These are phyloP conservation scores for Aspergillus costaricaensis DNA, from an alignment of 2,329 filamentous ascomycete species.

Conservation along the genomic window DNA sequence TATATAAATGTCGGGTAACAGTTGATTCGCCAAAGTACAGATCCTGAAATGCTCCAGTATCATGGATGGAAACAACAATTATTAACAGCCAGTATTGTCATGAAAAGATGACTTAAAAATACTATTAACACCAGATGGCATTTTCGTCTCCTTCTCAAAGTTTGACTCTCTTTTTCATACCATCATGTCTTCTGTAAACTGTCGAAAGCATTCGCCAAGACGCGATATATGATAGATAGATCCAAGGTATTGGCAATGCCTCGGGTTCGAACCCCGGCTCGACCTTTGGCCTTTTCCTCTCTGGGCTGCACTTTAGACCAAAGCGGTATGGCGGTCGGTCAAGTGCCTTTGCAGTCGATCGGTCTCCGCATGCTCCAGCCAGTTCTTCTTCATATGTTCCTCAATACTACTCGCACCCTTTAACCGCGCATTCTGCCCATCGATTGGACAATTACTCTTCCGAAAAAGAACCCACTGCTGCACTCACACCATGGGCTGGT, in stretches of 20 bases:
- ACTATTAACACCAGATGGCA: too few species aligned
- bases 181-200: too few species aligned
- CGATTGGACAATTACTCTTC: constrained; percentile 1
- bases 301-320: constrained; percentile 6
- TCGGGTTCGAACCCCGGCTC: neutral
- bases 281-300: neutral
- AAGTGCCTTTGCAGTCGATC: constrained; percentile 10
- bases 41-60: too few species aligned
- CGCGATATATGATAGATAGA: too few species aligned
- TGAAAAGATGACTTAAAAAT: too few species aligned
- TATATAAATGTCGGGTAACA: too few species aligned
- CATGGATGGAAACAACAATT: too few species aligned
- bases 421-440: neutral
- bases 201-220: too few species aligned
- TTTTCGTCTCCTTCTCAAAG: too few species aligned
- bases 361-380: constrained; percentile 16
- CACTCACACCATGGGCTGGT: constrained; percentile 57
- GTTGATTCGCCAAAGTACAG: too few species aligned
- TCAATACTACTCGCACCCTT: neutral
- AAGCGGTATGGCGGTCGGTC: constrained; percentile 26
- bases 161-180: too few species aligned
- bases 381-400: neutral
- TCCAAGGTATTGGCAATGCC: neutral
- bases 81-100: too few species aligned
- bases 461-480: constrained; percentile 30